phyloP scores from a whole-genome alignment of 495 filamentous ascomycete genomes.

The Podospora pseudoanserina region DNA sequence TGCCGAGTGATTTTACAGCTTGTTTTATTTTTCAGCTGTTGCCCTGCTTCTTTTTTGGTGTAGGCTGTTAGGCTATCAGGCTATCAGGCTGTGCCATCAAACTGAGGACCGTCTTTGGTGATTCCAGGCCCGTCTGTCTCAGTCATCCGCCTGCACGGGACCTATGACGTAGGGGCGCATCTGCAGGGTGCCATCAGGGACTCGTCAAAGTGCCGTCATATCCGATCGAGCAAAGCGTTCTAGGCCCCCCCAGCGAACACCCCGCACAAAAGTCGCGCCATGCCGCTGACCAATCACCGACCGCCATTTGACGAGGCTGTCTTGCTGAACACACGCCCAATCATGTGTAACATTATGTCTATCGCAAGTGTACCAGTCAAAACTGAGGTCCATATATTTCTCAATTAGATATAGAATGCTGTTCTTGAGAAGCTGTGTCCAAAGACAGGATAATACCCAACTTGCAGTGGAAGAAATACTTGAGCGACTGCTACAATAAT shows the following conservation, averaged over 20 bases:
- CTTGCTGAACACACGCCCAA: background rate
- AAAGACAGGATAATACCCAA: no score
- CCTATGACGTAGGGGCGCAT: conserved; percentile 6
- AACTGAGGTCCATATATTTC: no score
- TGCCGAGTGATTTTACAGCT: background rate
- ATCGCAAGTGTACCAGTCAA: no score
- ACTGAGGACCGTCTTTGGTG: no score
- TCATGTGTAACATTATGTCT: background rate
- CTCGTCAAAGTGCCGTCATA: conserved; percentile 10
- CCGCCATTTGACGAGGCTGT: background rate
- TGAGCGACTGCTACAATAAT: no score
- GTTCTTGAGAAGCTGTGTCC: no score
- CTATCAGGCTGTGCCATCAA: no score
- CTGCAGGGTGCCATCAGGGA: conserved; percentile 1
- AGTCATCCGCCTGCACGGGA: background rate
- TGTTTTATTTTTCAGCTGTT: background rate
- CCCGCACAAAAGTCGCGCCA: background rate
- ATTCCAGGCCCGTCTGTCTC: background rate
- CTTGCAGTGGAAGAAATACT: no score
- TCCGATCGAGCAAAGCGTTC: conserved; percentile 3
- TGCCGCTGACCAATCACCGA: background rate
- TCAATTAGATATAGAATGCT: no score
- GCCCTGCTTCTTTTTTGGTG: no score
- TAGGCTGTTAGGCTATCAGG: no score
- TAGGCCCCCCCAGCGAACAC: background rate